Evolutionary conservation across 1,284 basidiomycete species (phyloP), one percentile per base, ranked within the genome.

Genomic region (Mycosarcoma maydis): DNA sequence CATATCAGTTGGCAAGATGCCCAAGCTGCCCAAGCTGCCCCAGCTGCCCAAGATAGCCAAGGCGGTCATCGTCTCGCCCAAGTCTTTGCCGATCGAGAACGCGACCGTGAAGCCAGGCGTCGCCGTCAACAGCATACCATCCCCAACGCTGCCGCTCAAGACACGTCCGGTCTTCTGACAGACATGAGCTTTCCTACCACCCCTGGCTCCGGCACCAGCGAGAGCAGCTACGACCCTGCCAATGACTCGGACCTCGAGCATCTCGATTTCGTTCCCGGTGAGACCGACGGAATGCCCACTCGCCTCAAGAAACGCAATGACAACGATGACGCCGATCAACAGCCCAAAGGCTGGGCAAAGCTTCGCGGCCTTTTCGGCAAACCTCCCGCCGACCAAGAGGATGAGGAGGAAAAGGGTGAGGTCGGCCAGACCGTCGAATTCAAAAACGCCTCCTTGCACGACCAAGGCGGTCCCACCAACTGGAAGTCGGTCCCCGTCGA

Each of bases 201-300:
- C 5, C 77, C 76, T 4, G 69, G 72, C 26, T 65, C 51, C 5
- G 62, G 49, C 37, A 77, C 65, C 16, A 48, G 38, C 11, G 77
- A 79, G n/a, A 69, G 69, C 38, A 75, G 72, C 52, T 80, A 76
- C 47, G 78, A 81, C 17, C 77, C 80, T 1, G 68, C 67, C 17
- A 73, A 73, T 32, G 73, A 77, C 41, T 73, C 74, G 14, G 76
- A 79, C 22, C 66, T 81, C 20, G 76, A 70, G n/a, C 68, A 80
- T 45, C 59, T 80, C 30, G 78, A 80, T 27, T 41, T 81, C 26
- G 53, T 80, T n/a, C 65, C 75, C 10, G 80, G 80, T 26, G 80
- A 81, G 53, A 73, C 68, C 6, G 80, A 81, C 32, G 80, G 80
- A 19, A 78, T 81, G 78, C 80, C 80, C 0, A 27, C 58, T 7